phyloP scores from a whole-genome alignment of 202 grass and related monocot species.

The Schoenoplectus triqueter region DNA sequence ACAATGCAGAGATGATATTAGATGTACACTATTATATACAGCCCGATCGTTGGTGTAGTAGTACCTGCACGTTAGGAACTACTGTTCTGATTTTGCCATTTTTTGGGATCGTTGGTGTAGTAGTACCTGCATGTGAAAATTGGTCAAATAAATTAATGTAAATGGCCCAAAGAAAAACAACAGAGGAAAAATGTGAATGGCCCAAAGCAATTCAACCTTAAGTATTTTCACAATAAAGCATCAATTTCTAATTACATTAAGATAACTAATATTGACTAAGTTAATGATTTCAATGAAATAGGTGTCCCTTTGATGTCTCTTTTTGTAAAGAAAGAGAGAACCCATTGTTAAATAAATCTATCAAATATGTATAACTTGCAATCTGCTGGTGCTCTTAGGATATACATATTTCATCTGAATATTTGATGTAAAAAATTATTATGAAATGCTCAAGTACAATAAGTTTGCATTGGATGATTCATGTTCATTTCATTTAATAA shows the following conservation, averaged over 20 bases:
- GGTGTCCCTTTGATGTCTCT: no score
- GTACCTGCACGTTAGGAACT: slow-evolving; percentile 3
- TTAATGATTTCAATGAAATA: no score
- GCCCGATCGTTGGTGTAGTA: no score
- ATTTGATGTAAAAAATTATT: background rate
- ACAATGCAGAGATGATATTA: background rate
- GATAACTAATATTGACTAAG: background rate
- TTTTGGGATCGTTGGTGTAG: slow-evolving; percentile 50
- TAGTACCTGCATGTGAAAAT: slow-evolving; percentile 60
- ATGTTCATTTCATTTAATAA: background rate
- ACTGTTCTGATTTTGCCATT: slow-evolving; percentile 34
- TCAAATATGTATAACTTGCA: slow-evolving; percentile 29
- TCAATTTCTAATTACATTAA: slow-evolving; percentile 6
- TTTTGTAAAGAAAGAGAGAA: no score
- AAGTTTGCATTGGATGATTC: background rate
- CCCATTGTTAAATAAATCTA: background rate
- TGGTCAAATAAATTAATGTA: background rate
- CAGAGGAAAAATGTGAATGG: background rate
- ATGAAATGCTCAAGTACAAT: background rate
- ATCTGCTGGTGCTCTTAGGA: background rate
- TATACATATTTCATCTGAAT: background rate
- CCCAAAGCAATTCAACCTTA: background rate
- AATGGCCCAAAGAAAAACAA: background rate
- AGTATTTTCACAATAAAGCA: background rate
- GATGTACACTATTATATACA: slow-evolving; percentile 10